phyloP scores from a whole-genome alignment of 345 rosid species.

The Streptanthus diversifolius region DNA sequence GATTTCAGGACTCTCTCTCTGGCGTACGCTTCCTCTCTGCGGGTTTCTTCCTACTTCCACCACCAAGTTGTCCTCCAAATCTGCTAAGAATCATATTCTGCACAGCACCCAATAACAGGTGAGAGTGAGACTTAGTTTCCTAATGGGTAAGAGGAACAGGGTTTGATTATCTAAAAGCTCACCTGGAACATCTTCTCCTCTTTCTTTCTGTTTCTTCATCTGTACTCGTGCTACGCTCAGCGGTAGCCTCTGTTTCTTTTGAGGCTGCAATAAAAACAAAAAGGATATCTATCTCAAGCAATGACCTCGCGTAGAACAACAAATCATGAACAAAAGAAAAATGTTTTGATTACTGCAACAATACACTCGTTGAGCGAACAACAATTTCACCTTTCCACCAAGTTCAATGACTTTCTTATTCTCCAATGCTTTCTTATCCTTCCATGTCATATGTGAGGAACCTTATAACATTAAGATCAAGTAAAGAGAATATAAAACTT shows the following conservation, averaged over 20 bases:
- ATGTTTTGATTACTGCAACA: too few relatives aligned
- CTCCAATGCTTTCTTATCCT: slow-evolving; percentile 77
- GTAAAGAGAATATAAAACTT: background rate
- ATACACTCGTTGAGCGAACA: too few relatives aligned
- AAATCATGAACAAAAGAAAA: background rate
- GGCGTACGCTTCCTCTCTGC: slow-evolving; percentile 48
- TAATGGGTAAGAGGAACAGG: background rate
- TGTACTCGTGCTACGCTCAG: slow-evolving; percentile 68
- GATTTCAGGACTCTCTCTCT: slow-evolving; percentile 58
- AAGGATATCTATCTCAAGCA: background rate
- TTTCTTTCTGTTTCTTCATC: slow-evolving; percentile 80
- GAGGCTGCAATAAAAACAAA: slow-evolving; percentile 40
- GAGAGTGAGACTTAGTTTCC: slow-evolving; percentile 8
- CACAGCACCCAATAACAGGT: background rate
- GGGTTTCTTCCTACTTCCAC: slow-evolving; percentile 37
- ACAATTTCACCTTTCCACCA: slow-evolving; percentile 99
- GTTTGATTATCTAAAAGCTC: background rate
- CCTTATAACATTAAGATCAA: slow-evolving; percentile 31
- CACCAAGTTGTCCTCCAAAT: slow-evolving; percentile 47
- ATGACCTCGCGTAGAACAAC: background rate
- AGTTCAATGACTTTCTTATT: slow-evolving; percentile 54
- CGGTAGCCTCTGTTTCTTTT: slow-evolving; percentile 73
- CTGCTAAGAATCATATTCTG: slow-evolving; percentile 60
- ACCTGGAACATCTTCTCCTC: slow-evolving; percentile 71
- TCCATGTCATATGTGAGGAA: slow-evolving; percentile 68